Evolutionary conservation across 768 basidiomycete species (phyloP), one percentile per base, ranked within the genome.

Genomic region (Tulasnella sp.): DNA sequence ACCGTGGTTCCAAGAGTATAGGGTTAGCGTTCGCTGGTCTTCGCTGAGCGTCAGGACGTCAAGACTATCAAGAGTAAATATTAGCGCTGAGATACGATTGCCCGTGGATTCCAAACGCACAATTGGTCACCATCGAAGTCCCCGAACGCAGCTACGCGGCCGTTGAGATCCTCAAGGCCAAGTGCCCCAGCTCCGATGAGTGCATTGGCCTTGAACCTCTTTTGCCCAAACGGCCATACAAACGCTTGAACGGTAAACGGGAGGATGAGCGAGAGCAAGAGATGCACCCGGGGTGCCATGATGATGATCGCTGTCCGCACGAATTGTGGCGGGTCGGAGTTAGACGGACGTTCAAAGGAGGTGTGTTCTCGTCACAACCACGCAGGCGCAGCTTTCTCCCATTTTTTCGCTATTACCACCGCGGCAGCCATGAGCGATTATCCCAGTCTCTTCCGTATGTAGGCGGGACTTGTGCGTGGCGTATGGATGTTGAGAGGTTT

Each of bases 81-180:
- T 31, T 15, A n/a, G 41, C 21, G 41, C 27, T 21, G 19, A 4
- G 27, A n/a, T 35, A 25, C 29, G 29, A 32, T 43, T 14, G 17
- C 12, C 23, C 29, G 40, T 39, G 15, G 14, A 31, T 36, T n/a
- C 37, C 4, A 58, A 17, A 71, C 87, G 66, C 67, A 96, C 91
- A 87, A 86, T 67, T 97, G 92, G 69, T 98, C 91, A 4, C 88
- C 92, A 67, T 97, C 82, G 69, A 93, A 94, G 72, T 99, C 94
- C 31, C 92, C 96, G 64, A 89, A 87, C 6, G 92, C 93, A 59
- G 89, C 75, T 17, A 96, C 77, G 50, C 86, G 76, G 25, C 80
- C 82, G 52, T 80, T 77, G 1, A 67, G 60, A n/a, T 74, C 75
- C 45, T 76, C 76, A 31, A 97, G 70, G 2, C 92, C 93, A 68